Evolutionary conservation across 2,329 filamentous ascomycete genomes (phyloP).

Genomic region (Cyclaneusma minus): DNA sequence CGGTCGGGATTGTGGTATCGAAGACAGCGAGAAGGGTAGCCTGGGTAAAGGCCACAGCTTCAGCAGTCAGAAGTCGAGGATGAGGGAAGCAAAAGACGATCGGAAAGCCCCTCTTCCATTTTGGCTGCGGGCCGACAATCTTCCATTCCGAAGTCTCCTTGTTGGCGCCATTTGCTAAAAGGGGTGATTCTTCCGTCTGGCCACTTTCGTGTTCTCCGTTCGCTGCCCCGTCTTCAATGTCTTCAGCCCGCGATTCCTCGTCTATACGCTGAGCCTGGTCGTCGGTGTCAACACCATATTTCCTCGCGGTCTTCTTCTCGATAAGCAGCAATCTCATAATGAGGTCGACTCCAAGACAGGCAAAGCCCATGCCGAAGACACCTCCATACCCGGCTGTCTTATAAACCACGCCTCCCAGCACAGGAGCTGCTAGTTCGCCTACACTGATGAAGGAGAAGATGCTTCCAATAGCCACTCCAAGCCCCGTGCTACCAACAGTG

Average conservation of each 20-base stretch:
- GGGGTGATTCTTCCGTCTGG: conserved; percentile 24
- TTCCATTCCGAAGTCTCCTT: conserved; percentile 23
- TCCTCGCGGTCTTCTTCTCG: conserved; percentile 42
- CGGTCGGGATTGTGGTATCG: conserved; percentile 23
- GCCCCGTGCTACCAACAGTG: conserved; percentile 44
- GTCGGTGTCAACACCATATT: conserved; percentile 18
- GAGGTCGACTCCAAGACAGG: conserved; percentile 39
- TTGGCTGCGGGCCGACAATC: conserved; percentile 24
- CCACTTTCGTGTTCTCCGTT: conserved; percentile 13
- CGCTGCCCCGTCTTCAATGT: conserved; percentile 9
- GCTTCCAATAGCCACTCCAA: conserved; percentile 46
- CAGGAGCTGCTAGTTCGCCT: conserved; percentile 38
- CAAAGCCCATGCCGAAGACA: conserved; percentile 40
- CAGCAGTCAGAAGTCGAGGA: conserved; percentile 23
- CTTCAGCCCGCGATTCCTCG: conserved; percentile 8
- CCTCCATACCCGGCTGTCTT: conserved; percentile 38
- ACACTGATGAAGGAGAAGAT: conserved; percentile 44
- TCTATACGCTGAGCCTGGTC: conserved; percentile 12
- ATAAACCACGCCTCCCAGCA: conserved; percentile 45
- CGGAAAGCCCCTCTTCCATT: conserved; percentile 25
- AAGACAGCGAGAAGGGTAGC: conserved; percentile 22
- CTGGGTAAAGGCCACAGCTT: conserved; percentile 26
- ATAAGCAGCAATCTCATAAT: conserved; percentile 42
- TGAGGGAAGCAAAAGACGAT: conserved; percentile 28
- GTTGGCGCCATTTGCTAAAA: conserved; percentile 21